Evolutionary conservation across 768 basidiomycete genomes (phyloP).

Genomic region (Naganishia vishniacii): DNA sequence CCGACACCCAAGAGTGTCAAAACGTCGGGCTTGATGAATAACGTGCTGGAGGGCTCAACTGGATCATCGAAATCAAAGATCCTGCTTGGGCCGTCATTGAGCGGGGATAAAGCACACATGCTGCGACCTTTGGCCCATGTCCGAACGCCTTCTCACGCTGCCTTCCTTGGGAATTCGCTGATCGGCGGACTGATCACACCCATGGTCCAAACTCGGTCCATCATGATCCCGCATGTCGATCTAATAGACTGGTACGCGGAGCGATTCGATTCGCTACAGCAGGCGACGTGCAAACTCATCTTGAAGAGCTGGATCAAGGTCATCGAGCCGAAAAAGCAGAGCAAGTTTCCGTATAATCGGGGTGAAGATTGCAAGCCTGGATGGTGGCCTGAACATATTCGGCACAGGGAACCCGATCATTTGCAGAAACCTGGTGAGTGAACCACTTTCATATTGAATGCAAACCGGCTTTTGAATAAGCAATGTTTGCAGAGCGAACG

Average conservation of each 20-base stretch:
- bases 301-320: constrained; percentile 52
- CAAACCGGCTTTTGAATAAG: background rate
- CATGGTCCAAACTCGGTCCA: constrained; percentile 3
- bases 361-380: constrained; percentile 48
- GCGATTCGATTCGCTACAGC: constrained; percentile 44
- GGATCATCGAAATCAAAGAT: background rate
- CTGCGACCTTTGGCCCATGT: constrained; percentile 7
- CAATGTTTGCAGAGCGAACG: constrained; percentile 44
- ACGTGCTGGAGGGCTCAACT: background rate
- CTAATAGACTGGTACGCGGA: constrained; percentile 42
- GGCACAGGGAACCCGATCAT: constrained; percentile 51
- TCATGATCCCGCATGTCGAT: constrained; percentile 33
- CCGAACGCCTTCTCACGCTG: constrained; percentile 6
- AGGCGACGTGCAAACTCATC: constrained; percentile 48
- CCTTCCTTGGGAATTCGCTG: background rate
- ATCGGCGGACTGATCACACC: background rate
- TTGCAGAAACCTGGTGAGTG: constrained; percentile 48
- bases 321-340: constrained; percentile 51
- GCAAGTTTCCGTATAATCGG: constrained; percentile 49
- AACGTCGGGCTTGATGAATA: constrained; percentile 17
- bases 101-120: background rate
- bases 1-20: constrained; percentile 10
- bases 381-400: constrained; percentile 50
- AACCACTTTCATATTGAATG: background rate
- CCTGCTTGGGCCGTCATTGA: constrained; percentile 3